Base-by-base conservation (phyloP, 495 filamentous ascomycete genomes). In the Filosporella fistucella region DNA sequence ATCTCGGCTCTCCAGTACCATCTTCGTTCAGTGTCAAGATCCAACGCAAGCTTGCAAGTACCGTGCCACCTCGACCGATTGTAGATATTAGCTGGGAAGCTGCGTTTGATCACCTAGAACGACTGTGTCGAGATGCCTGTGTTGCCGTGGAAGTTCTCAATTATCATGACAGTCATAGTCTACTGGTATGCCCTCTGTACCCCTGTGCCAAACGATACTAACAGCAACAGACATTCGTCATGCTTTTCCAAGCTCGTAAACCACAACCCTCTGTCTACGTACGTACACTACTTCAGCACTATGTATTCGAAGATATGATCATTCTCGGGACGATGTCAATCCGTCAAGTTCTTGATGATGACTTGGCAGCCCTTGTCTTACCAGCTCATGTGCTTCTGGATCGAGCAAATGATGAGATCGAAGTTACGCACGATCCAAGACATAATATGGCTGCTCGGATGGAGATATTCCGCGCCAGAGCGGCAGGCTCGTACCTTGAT, bases 31-130 rank as follows among this genome's bases (percentile, higher is more conserved):
- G 89, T 56, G 76, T 81, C 25, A 96, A 94, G 63, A 76, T 97
- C 10, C 93, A 98, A 60, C 78, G 94, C 11, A 84, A 81, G 51
- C 68, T 98, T 4, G 89, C 93, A 7, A 96, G 89, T 57, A 96
- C 88, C 4, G 88, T 95, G 42, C 93, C 93, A 3, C 94, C 93
- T 20, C 81, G 91, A 21, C 89, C 91, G 6, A 91, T 96, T 54
- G 86, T 96, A 13, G 76, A 85, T 24, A 74, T 88, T 26, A 77
- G 73, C 30, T 81, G 85, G 42, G 78, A 82, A 17, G 81, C 88
- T 58, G 88, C 91, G 5, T 75, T 81, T 52, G 65, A 65, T 46
- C 81, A 86, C 54, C 71, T 96, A 55, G 76, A 76, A 55, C 77
- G 78, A 25, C 63, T 96, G 21, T 88, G 82, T 61, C 68, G 77